These are phyloP conservation scores for Podosphaera xanthii DNA, from an alignment of 2,329 filamentous ascomycete genomes.

Conservation along the genomic window DNA sequence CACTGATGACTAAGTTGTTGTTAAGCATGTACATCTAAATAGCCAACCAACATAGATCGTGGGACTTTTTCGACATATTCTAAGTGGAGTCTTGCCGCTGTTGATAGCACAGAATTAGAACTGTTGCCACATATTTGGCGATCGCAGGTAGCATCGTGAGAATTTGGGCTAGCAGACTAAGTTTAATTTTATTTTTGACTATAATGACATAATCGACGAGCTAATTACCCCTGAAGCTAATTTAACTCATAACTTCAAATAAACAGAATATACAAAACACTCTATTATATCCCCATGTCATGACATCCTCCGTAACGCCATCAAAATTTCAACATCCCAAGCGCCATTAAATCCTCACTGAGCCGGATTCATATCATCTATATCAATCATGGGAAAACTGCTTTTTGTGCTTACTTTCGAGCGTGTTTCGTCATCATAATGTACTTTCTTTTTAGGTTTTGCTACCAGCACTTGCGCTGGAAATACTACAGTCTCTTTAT, in stretches of 20 bases:
- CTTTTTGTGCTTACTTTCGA: conserved; percentile 15
- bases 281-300: background rate
- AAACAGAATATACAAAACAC: too few species aligned
- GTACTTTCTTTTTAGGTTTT: conserved; percentile 15
- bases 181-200: too few species aligned
- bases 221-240: too few species aligned
- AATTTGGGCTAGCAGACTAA: too few species aligned
- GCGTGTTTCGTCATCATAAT: conserved; percentile 7
- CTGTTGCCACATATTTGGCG: background rate
- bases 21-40: too few species aligned
- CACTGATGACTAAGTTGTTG: too few species aligned
- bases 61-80: background rate
- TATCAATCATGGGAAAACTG: conserved; percentile 13
- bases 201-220: too few species aligned
- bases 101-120: background rate
- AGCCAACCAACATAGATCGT: too few species aligned
- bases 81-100: background rate
- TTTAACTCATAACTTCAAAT: too few species aligned
- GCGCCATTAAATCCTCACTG: background rate
- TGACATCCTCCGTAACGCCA: background rate
- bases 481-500: conserved; percentile 87
- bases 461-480: conserved; percentile 83
- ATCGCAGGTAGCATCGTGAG: background rate
- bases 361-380: conserved; percentile 8
- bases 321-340: background rate